Conservation (phyloP, 1,284 basidiomycete genomes). For the Irpex sp. region DNA sequence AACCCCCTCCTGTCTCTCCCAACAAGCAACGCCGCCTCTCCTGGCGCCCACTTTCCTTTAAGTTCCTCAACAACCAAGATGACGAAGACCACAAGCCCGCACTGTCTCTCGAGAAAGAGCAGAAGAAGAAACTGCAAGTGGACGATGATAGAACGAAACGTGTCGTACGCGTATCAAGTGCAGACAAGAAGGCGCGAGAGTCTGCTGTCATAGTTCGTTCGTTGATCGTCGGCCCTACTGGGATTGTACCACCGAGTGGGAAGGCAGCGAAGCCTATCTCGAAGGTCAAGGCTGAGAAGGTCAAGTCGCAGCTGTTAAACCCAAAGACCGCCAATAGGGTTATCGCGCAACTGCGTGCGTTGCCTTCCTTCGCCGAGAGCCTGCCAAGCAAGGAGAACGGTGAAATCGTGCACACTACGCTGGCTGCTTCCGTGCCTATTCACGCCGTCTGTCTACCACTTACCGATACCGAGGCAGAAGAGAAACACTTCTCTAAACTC, state of each 20-base stretch:
- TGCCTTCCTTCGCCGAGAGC: conserved; percentile 31
- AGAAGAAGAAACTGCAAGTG: conserved; percentile 36
- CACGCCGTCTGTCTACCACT: conserved; percentile 69
- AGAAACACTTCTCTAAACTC: conserved; percentile 46
- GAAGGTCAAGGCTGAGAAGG: conserved; percentile 55
- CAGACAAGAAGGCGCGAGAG: conserved; percentile 60
- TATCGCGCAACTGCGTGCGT: conserved; percentile 58
- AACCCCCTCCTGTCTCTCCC: neutral
- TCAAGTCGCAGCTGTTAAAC: conserved; percentile 65
- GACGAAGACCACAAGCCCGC: conserved; percentile 32
- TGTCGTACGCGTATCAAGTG: conserved; percentile 32
- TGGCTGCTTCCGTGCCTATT: conserved; percentile 45
- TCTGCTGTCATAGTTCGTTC: conserved; percentile 60
- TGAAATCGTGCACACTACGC: conserved; percentile 8
- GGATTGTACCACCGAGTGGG: conserved; percentile 32
- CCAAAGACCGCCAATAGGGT: conserved; percentile 67
- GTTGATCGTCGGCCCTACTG: conserved; percentile 59
- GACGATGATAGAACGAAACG: conserved; percentile 32
- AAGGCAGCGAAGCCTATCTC: conserved; percentile 30
- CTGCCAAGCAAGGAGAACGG: conserved; percentile 17
- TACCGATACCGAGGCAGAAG: conserved; percentile 57
- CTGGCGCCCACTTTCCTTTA: conserved; percentile 21
- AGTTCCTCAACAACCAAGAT: conserved; percentile 11
- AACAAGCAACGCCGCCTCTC: conserved; percentile 22
- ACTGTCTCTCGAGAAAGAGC: conserved; percentile 34